Percentiles rank a stretch among this genome's conserved stretches.
phyloP scores from a whole-genome alignment of 2,329 filamentous ascomycete genomes.

The Nothophoma quercina region DNA sequence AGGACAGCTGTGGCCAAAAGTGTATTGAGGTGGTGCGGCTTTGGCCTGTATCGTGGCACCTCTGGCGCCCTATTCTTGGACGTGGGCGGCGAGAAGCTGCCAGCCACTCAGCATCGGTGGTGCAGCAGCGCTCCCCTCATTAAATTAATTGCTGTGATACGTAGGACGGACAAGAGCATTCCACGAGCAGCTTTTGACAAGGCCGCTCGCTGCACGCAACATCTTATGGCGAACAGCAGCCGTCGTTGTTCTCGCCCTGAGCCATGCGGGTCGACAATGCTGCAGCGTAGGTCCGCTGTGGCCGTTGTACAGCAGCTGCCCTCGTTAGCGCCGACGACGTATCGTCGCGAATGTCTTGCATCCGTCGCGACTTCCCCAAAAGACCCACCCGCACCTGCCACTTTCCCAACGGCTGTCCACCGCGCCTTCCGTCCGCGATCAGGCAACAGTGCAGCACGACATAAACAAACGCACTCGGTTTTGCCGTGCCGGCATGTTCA shows the following conservation, averaged over 20 bases:
- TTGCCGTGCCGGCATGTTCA: constrained; percentile 1
- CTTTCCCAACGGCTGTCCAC: neutral
- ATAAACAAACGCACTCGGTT: neutral
- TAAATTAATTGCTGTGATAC: constrained; percentile 6
- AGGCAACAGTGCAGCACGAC: neutral
- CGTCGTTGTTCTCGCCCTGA: neutral
- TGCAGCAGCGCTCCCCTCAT: constrained; percentile 9
- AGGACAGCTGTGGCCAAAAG: constrained; percentile 4
- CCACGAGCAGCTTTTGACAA: neutral
- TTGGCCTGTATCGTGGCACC: constrained; percentile 3
- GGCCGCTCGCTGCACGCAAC: neutral
- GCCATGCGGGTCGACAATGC: neutral
- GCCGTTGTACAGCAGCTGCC: constrained; percentile 1
- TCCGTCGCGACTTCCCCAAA: neutral
- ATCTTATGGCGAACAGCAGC: neutral
- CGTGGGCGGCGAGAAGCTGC: neutral
- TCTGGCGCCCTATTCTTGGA: constrained; percentile 10
- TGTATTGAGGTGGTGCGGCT: constrained; percentile 12
- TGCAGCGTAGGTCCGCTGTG: neutral
- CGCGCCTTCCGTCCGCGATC: neutral
- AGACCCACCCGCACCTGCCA: neutral
- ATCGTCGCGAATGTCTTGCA: neutral
- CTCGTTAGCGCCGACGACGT: constrained; percentile 2
- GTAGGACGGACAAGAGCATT: neutral
- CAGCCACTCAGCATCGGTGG: constrained; percentile 4